Base-by-base conservation (phyloP, 2,329 filamentous ascomycete species). In the Arthrinium puccinioides region DNA sequence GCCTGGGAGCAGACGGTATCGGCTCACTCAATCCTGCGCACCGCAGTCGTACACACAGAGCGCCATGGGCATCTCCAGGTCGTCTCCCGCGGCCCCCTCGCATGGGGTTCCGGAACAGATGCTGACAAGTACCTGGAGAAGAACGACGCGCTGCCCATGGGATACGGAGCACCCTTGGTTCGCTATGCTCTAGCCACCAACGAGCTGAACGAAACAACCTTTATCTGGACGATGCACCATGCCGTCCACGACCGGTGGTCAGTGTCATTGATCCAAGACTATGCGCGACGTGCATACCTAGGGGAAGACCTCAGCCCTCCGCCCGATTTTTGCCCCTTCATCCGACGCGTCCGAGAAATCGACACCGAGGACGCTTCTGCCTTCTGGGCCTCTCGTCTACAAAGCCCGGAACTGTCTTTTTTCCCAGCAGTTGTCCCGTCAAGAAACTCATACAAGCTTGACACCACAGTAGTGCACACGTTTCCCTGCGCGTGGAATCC, bases 51-150 rank as follows among this genome's bases (percentile, higher is more conserved):
- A 5, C 15, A 21, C 21, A 21, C 31, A 24, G 24, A 33, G 31
- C 31, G 31, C 20, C 24, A 33, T 21, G n/a, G n/a, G n/a, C n/a
- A n/a, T n/a, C n/a, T n/a, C n/a, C 31, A 33, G 31, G 21, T 33
- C 4, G 31, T 33, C 20, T 33, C 21, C 31, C 21, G 24, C 13
- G 31, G 24, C n/a, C 31, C 20, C 9, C 21, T 33, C 20, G 14
- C 15, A 2, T 23, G 21, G 10, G 24, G 24, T 20, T 23, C 9
- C 5, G 31, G 9, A 6, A 21, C 21, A 11, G 21, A n/a, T 13
- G 14, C 24, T 13, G n/a, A 33, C 0, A 15, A 33, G 5, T 33
- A 33, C n/a, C 31, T 33, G 4, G 5, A 20, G 4, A 10, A 4
- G 4, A 21, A 33, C 31, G 24, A 33, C n/a, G 18, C 21, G n/a